Conservation (phyloP, 306 rosid species). For the Quercus aquifolioides region DNA sequence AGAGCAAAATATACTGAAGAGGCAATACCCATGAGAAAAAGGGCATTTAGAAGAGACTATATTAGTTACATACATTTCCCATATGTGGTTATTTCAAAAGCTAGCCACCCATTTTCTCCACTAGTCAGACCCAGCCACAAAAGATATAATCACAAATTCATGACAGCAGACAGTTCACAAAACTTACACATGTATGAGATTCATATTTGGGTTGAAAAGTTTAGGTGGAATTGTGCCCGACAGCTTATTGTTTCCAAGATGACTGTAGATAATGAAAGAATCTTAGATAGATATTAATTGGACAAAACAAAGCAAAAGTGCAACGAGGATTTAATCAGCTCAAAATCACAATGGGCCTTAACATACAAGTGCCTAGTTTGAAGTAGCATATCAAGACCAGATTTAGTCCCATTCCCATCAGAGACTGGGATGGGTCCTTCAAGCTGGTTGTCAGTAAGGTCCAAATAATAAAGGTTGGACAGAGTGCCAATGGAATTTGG, state of each 20-base stretch:
- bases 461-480: constrained; percentile 33
- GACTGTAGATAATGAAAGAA: constrained; percentile 21
- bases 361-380: constrained; percentile 39
- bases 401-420: background rate
- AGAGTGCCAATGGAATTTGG: constrained; percentile 43
- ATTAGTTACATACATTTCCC: background rate
- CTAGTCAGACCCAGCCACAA: background rate
- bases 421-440: constrained; percentile 40
- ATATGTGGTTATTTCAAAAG: background rate
- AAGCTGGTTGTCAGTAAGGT: constrained; percentile 33
- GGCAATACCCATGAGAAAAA: background rate
- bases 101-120: background rate
- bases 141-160: background rate
- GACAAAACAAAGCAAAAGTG: background rate
- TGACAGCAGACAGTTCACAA: background rate
- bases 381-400: constrained; percentile 35
- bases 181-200: constrained; percentile 35
- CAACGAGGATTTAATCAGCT: background rate
- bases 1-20: background rate
- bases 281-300: background rate
- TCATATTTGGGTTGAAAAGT: constrained; percentile 33
- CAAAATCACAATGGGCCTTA: too few species aligned
- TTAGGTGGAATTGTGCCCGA: constrained; percentile 16
- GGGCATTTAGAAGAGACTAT: background rate
- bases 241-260: constrained; percentile 31